Conservation (phyloP, 768 basidiomycete genomes). For the Amanita brunnescens region DNA sequence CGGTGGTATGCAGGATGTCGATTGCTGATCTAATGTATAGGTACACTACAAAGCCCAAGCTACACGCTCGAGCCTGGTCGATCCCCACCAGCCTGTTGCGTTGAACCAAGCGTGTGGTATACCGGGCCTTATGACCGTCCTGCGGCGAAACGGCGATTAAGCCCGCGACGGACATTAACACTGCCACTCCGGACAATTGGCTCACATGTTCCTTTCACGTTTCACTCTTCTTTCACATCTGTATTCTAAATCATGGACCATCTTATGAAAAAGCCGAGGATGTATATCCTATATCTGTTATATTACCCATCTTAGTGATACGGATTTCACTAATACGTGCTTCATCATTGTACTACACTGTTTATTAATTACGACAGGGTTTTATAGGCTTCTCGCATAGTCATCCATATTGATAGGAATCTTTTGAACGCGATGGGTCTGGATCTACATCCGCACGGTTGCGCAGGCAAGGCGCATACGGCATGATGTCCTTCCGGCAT, state of each 20-base stretch:
- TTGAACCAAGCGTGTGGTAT: slow-evolving; percentile 52
- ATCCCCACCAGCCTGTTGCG: slow-evolving; percentile 56
- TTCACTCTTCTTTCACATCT: background rate
- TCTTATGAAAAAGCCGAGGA: background rate
- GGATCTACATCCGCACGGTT: too few species aligned
- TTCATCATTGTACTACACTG: too few species aligned
- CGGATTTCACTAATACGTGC: too few species aligned
- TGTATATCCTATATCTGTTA: too few species aligned
- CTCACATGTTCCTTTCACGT: background rate
- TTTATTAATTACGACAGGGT: too few species aligned
- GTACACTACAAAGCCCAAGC: slow-evolving; percentile 56
- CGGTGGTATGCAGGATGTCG: too few species aligned
- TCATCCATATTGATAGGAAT: too few species aligned
- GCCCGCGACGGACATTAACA: background rate
- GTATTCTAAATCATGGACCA: background rate
- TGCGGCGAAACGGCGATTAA: slow-evolving; percentile 31
- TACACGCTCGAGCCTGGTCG: slow-evolving; percentile 38
- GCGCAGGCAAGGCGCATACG: background rate
- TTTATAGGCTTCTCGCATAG: too few species aligned
- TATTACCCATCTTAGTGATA: too few species aligned
- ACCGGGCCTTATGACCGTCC: slow-evolving; percentile 70
- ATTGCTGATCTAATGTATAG: slow-evolving; percentile 26
- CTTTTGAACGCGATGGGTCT: too few species aligned
- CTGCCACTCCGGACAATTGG: background rate
- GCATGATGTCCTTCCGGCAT: too few species aligned